These are phyloP conservation scores for Penicillium dipodomyicola DNA, from an alignment of 495 filamentous ascomycete genomes.

Conservation along the genomic window DNA sequence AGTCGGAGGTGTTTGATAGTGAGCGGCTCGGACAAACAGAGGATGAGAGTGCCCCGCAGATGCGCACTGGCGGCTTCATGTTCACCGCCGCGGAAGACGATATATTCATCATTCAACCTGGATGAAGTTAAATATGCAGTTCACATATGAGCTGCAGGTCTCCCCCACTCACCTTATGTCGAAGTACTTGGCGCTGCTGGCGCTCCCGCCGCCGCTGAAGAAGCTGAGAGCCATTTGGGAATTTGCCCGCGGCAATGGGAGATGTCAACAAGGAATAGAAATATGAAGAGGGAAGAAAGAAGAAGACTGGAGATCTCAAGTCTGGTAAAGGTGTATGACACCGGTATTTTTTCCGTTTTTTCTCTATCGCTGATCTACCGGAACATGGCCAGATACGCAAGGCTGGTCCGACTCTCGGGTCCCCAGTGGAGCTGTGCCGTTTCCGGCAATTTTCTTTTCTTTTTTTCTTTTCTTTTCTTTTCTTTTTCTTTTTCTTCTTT, in stretches of 20 bases:
- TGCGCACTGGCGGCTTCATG: conserved; percentile 73
- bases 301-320: conserved; percentile 17
- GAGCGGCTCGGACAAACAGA: conserved; percentile 68
- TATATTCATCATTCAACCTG: conserved; percentile 75
- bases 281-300: conserved; percentile 7
- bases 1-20: conserved; percentile 71
- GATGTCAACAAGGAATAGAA: neutral
- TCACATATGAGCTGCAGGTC: neutral
- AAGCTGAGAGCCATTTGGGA: conserved; percentile 50
- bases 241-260: conserved; percentile 19
- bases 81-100: conserved; percentile 73
- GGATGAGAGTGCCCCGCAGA: conserved; percentile 69
- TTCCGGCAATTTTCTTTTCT: conserved; percentile 18
- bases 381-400: conserved; percentile 27
- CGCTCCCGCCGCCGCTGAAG: conserved; percentile 47
- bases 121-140: conserved; percentile 7
- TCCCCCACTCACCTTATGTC: conserved; percentile 50
- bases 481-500: too few relatives aligned
- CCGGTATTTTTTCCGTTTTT: conserved; percentile 18
- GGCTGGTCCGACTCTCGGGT: conserved; percentile 32
- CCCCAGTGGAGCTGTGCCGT: conserved; percentile 30
- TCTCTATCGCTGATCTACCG: conserved; percentile 29
- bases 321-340: conserved; percentile 8
- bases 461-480: neutral
- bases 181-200: conserved; percentile 54